A percentile compares a stretch with the other conserved stretches of the same genome.
These are phyloP conservation scores for Bassia scoparia DNA, from an alignment of 148 eudicot species.

Conservation along the genomic window DNA sequence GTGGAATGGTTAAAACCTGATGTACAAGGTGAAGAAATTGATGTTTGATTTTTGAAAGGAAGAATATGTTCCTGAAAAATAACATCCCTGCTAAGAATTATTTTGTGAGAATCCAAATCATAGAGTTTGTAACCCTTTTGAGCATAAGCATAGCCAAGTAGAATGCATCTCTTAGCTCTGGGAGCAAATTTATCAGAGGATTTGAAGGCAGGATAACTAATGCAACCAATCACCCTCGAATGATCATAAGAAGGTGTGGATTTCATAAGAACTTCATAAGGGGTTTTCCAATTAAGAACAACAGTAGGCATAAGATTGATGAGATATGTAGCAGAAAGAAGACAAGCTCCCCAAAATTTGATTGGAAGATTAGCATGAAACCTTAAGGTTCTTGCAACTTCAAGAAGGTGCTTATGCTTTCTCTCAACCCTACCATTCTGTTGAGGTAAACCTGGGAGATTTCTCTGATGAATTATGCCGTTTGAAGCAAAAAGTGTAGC, in stretches of 20 bases:
- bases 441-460: neutral
- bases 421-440: neutral
- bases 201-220: neutral
- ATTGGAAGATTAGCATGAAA: neutral
- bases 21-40: no score
- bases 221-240: neutral
- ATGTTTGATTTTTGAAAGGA: neutral
- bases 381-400: neutral
- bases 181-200: neutral
- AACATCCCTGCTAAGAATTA: constrained; percentile 6
- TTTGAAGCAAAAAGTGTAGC: neutral
- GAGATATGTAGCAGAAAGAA: neutral
- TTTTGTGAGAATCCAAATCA: neutral
- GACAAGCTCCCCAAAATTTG: neutral
- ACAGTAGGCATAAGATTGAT: neutral
- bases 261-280: neutral
- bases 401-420: neutral
- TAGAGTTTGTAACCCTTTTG: neutral
- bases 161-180: neutral
- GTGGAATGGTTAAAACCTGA: no score
- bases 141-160: neutral
- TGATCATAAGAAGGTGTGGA: neutral
- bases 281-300: neutral
- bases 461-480: neutral
- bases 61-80: neutral